Base-by-base conservation (phyloP, 129 eudicot species). In the Smallanthus sonchifolius region DNA sequence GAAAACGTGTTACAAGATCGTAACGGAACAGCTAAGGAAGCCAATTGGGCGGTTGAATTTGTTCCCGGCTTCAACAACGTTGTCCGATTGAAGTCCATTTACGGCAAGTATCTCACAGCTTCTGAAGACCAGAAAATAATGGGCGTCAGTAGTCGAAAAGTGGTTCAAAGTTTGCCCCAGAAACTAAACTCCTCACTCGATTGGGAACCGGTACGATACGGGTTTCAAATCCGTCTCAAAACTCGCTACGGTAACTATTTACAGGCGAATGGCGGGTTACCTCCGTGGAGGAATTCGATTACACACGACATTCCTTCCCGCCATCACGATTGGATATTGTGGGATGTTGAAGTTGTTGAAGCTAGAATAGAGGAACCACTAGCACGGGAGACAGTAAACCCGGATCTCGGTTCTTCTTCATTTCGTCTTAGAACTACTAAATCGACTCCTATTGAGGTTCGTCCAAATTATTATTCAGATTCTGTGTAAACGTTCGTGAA, bases 261-360 rank as follows among this genome's bases (percentile, higher is more conserved):
- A 44, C 75, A 89, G 4, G 95, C 91, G 0, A 88, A 88, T 17
- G 84, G 84, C 14, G 91, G 88, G 63, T 44, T 88, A 9, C 91
- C 95, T 16, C 91, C 95, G 2, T 86, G 88, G 87, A 71, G 95
- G n/a, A 86, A 84, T 61, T 88, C 95, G 43, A 51, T 88, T 8
- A 86, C 95, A 0, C 95, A 88, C 67, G 91, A 84, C 52, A 80
- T 88, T 30, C 95, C 95, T 34, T 74, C 79, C 40, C 79, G 81
- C 16, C 90, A 86, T 45, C 80, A 66, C 2, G 80, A 80, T 77
- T 86, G 88, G 95, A 59, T 88, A 30, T 32, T 88, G 14, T 88
- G 91, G 95, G 89, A 84, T 56, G 87, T 86, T 71, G 95, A 84
- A 68, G 60, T 65, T 82, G 79, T 87, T 74, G 92, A 87, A 13